phyloP scores from a whole-genome alignment of 495 filamentous ascomycete species.

The Talaromyces proteolyticus region DNA sequence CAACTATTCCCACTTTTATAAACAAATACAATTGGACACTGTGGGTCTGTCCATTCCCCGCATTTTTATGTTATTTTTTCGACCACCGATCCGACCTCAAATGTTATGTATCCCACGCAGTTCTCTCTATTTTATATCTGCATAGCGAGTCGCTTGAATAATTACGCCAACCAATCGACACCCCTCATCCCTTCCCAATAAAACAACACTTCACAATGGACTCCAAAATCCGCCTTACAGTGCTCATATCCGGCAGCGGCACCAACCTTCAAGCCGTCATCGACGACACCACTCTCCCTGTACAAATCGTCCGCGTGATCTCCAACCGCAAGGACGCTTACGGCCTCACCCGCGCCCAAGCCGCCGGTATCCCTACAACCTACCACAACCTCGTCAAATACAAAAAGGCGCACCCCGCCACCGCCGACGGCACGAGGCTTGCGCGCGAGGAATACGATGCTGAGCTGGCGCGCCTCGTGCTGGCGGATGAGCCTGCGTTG shows the following conservation, averaged over 20 bases:
- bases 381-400: slow-evolving; percentile 84
- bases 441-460: slow-evolving; percentile 71
- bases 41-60: neutral
- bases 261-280: slow-evolving; percentile 90
- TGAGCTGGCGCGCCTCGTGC: slow-evolving; percentile 66
- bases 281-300: slow-evolving; percentile 58
- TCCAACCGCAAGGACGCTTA: slow-evolving; percentile 78
- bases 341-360: slow-evolving; percentile 66
- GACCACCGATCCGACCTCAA: no score
- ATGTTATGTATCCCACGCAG: no score
- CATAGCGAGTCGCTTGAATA: no score
- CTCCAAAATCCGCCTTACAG: slow-evolving; percentile 38
- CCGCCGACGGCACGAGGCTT: slow-evolving; percentile 36
- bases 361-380: slow-evolving; percentile 66
- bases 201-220: neutral
- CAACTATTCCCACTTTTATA: no score
- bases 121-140: no score
- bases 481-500: slow-evolving; percentile 62
- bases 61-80: neutral
- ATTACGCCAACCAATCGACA: no score
- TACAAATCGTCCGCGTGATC: slow-evolving; percentile 68
- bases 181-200: no score
- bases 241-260: slow-evolving; percentile 75
- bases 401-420: slow-evolving; percentile 44
- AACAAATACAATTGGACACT: no score